Conservation (phyloP, 2,329 filamentous ascomycete species). For the Ophiosphaerella herpotricha region DNA sequence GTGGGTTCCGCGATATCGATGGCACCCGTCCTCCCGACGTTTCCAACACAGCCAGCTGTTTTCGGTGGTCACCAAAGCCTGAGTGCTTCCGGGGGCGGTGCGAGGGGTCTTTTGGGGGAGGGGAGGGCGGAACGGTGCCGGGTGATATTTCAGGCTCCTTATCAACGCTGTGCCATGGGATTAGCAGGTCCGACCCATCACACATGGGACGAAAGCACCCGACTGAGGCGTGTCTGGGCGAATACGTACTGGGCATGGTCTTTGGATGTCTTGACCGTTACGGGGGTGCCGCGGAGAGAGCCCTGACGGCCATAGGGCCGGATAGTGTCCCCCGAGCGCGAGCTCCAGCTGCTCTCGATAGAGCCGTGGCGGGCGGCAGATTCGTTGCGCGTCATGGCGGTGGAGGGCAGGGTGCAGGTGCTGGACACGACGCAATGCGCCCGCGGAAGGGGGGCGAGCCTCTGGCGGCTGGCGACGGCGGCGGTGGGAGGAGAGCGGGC, state of each 20-base stretch:
- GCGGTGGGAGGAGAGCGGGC: conserved; percentile 17
- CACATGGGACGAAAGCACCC: conserved; percentile 11
- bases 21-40: conserved; percentile 62
- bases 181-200: conserved; percentile 27
- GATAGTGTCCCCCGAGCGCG: conserved; percentile 68
- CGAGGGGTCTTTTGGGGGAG: conserved; percentile 42
- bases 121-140: conserved; percentile 43
- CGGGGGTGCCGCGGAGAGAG: conserved; percentile 43
- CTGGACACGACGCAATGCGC: conserved; percentile 20
- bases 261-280: conserved; percentile 62
- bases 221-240: conserved; percentile 1
- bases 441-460: conserved; percentile 9
- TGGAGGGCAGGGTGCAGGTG: conserved; percentile 15
- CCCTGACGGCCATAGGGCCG: conserved; percentile 51
- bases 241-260: conserved; percentile 51
- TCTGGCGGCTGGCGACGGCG: conserved; percentile 9
- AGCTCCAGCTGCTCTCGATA: conserved; percentile 68
- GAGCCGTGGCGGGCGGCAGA: conserved; percentile 67
- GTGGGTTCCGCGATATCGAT: conserved; percentile 62
- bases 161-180: conserved; percentile 45
- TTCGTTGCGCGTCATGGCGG: conserved; percentile 69
- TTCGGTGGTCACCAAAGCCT: conserved; percentile 70
- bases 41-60: conserved; percentile 72
- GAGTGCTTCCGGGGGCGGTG: conserved; percentile 48
- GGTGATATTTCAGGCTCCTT: conserved; percentile 52